Base-by-base conservation (phyloP, 2,329 filamentous ascomycete species). In the Trichoderma cornu-damae region DNA sequence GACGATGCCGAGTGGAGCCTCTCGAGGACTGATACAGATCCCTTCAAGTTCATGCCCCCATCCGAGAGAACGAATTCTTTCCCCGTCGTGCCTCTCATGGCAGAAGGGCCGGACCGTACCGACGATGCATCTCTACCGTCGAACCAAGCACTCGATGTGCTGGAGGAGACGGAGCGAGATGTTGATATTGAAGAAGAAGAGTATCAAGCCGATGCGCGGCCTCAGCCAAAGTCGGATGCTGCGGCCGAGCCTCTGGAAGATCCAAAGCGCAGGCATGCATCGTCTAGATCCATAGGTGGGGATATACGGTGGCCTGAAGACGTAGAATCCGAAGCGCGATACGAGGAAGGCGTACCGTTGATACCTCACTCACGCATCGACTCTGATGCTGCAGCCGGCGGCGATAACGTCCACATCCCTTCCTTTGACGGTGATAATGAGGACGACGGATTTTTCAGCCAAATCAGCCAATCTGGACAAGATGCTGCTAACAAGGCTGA, bases 301-400 rank as follows among this genome's bases (percentile, higher is more conserved):
- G 74, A 79, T 18, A 60, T 77, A 1, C 67, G 71, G 20, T 73
- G 70, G 40, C 61, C 68, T 1, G 70, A 75, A 11, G 74, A 74
- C 34, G 73, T 78, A 35, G 73, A 73, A 20, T 72, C 74, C 1
- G 80, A 86, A 24, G 79, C 81, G 22, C 81, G 87, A 43, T 90
- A 80, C 61, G 86, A 88, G 58, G 87, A 90, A 71, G 87, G 87
- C 0, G 59, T 90, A 4, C 86, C 87, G 1, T 70, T 90, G 59
- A 83, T 83, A 64, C 74, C 77, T 18, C 69, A 73, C 48, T 56
- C 67, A 2, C 50, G 59, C 3, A 35, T 59, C 1, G 38, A 57
- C 52, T 38, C 35, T 6, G 30, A 62, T 20, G 20, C 59, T 28
- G 22, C 40, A 6, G 40, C 30, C 42, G 12, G 56, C 16, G 24